These are phyloP conservation scores for Fusarium globosum DNA, from an alignment of 2,329 filamentous ascomycete species.

Conservation along the genomic window DNA sequence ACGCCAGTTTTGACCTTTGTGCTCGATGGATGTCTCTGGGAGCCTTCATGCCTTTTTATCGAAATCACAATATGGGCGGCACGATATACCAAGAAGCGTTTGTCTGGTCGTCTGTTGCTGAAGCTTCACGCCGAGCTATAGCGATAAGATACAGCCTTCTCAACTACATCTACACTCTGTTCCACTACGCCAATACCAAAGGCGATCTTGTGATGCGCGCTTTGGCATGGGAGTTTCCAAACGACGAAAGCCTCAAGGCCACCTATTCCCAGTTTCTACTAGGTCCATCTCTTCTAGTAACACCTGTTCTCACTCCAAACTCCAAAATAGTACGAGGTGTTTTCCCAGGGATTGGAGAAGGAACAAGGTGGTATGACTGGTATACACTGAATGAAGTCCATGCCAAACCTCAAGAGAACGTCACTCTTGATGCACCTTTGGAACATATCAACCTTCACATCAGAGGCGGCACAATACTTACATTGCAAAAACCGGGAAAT, in stretches of 20 bases:
- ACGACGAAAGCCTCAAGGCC: neutral
- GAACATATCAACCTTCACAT: neutral
- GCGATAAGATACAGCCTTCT: slow-evolving; percentile 13
- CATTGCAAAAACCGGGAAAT: neutral
- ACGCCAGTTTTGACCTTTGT: neutral
- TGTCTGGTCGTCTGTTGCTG: neutral
- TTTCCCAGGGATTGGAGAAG: neutral
- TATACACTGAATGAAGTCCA: neutral
- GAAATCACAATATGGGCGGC: neutral
- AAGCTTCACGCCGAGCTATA: slow-evolving; percentile 11
- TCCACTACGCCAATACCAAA: slow-evolving; percentile 4
- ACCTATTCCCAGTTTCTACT: neutral
- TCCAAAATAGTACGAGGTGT: neutral
- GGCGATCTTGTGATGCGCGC: slow-evolving; percentile 16
- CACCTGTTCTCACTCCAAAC: neutral
- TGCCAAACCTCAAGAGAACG: neutral
- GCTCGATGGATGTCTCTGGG: neutral
- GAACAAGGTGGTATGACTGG: neutral
- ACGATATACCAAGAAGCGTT: neutral
- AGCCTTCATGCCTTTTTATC: neutral
- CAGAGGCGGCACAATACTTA: neutral
- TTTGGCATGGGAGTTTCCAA: neutral
- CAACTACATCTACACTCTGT: slow-evolving; percentile 18
- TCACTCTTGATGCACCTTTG: neutral
- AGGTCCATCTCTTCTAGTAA: neutral